Evolutionary conservation across 495 filamentous ascomycete species (phyloP), one percentile per base, ranked within the genome.

Genomic region (Chaetomidium leptoderma): DNA sequence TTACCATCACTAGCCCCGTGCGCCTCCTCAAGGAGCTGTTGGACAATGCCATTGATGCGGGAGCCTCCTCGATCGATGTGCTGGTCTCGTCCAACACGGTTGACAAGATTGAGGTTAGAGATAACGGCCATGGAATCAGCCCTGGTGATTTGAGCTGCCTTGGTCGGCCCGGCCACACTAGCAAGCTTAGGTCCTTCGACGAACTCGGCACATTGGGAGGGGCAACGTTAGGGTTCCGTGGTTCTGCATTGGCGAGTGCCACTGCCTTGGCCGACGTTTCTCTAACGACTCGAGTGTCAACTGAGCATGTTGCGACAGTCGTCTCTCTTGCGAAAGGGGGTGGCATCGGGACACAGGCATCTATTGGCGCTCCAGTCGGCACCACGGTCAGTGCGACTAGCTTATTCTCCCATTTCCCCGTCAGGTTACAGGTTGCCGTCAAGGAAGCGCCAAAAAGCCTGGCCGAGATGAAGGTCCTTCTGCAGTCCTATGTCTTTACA

Each of bases 21-120:
- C 83, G 84, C 6, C 75, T 96, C 16, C 81, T 95, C 51, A 98
- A 98, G 69, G 93, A 98, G 66, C 81, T 97, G 10, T 65, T 98
- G 32, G 93, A 98, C 58, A 98, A 98, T 69, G 83, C 90, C 19
- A 76, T 97, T 9, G 93, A 97, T 70, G 88, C 92, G 4, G 79
- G 79, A 24, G 88, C 92, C 6, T 84, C 86, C 2, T 82, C 82
- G 0, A 77, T 97, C 36, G 78, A 83, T 29, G 74, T 97, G 32
- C 78, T 92, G 55, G 76, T 96, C 27, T 87, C 89, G 2, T 63
- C 75, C 24, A 91, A 97, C 60, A 83, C 87, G 0, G 67, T 97
- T 13, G 88, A 92, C 67, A 76, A 81, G n/a, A 86, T 98, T 45
- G 88, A 92, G 61, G 85, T 97, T 53, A 86, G 88, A 57, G 93